A percentile compares a stretch with the other conserved stretches of the same genome.
Conservation (phyloP, 2,329 filamentous ascomycete species). For the Diaporthe sp. region DNA sequence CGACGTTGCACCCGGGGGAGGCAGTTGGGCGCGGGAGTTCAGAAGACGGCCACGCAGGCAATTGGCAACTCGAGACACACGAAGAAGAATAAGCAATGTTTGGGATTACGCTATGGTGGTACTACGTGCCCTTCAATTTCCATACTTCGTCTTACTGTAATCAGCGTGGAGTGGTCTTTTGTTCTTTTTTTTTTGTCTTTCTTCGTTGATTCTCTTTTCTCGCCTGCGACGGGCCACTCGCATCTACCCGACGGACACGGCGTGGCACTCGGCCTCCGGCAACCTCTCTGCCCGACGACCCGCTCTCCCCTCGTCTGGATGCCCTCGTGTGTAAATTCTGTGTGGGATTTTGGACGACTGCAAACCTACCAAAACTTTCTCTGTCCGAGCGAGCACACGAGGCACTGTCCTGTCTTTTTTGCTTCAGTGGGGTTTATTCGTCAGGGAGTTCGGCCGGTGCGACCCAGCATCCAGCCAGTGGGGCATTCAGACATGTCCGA, state of each 20-base stretch:
- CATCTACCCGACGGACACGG: not conserved
- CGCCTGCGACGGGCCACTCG: not conserved
- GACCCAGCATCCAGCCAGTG: no score
- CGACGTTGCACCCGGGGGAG: not conserved
- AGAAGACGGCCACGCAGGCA: not conserved
- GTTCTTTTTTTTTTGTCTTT: not conserved
- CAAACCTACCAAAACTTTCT: not conserved
- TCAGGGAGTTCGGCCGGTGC: constrained; percentile 5
- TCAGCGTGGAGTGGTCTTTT: not conserved
- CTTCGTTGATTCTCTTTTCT: not conserved
- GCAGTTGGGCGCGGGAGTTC: not conserved
- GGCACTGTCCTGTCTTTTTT: not conserved
- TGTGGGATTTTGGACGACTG: not conserved
- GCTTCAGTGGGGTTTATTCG: not conserved
- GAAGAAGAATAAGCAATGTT: not conserved
- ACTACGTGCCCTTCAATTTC: no score
- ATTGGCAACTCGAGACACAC: not conserved
- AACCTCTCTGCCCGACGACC: not conserved
- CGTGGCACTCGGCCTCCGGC: constrained; percentile 3
- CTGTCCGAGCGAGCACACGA: not conserved
- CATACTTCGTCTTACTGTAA: not conserved
- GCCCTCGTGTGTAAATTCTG: not conserved
- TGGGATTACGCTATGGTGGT: not conserved
- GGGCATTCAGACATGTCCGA: no score
- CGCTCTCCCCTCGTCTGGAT: not conserved